A percentile compares a stretch with the other conserved stretches of the same genome.
phyloP scores from a whole-genome alignment of 2,329 filamentous ascomycete genomes.

The Aureobasidium lini region DNA sequence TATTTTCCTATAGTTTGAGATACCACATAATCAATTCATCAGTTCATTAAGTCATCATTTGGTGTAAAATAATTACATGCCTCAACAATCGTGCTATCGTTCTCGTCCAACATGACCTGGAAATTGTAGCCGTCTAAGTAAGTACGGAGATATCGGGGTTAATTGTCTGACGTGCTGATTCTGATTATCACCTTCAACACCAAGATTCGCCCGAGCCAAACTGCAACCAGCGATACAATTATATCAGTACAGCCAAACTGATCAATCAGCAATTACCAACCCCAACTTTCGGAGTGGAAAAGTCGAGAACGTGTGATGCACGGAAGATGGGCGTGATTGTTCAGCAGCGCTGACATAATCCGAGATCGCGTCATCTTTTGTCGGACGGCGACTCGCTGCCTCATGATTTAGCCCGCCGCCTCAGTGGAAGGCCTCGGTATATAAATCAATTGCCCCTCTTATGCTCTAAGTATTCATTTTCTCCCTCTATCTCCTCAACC shows the following conservation, averaged over 20 bases:
- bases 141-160: too few species aligned
- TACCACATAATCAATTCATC: background rate
- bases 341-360: slow-evolving; percentile 13
- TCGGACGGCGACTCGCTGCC: background rate
- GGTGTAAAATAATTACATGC: too few species aligned
- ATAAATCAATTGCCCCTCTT: background rate
- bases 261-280: background rate
- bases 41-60: too few species aligned
- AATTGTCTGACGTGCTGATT: too few species aligned
- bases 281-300: background rate
- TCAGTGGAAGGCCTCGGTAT: background rate
- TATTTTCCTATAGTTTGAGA: background rate
- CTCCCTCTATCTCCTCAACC: background rate
- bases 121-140: too few species aligned
- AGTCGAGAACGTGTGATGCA: background rate
- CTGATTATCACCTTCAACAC: too few species aligned
- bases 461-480: background rate
- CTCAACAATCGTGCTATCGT: too few species aligned
- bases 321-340: slow-evolving; percentile 1
- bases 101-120: too few species aligned
- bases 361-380: background rate
- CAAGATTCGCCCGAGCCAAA: too few species aligned
- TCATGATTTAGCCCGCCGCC: background rate
- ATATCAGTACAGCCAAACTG: too few species aligned
- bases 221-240: too few species aligned